Base-by-base conservation (phyloP, 148 eudicot species). In the Simmondsia chinensis region DNA sequence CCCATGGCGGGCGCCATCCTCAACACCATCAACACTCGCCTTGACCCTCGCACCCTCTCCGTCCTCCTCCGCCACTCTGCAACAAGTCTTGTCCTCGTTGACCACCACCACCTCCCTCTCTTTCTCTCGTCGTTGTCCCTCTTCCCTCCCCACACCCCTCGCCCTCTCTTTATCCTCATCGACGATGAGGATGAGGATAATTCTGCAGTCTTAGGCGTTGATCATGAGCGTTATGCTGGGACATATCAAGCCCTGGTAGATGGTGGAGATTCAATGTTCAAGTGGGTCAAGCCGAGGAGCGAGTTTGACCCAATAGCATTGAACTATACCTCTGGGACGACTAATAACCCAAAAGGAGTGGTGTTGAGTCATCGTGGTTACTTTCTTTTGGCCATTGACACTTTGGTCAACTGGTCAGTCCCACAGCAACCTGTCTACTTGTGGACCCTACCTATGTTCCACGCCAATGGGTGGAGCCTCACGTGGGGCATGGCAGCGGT, bases 1-100 rank as follows among this genome's bases (percentile, higher is more conserved):
- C 79, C 79, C 14, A 69, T 72, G 73, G 24, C 83, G 12, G 79
- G 69, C 9, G 58, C 64, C 4, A 19, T 64, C 9, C 69, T 64
- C 36, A 64, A 64, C 48, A 50, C 33, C 53, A 12, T 64, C 48
- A 64, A 64, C 43, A 64, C 57, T 36, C 63, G 69, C 17, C 69
- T 64, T n/a, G 59, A 64, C 21, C 32, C 63, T 28, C 69, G 27
- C 20, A 44, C 63, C 3, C 4, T 64, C 53, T 37, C 64, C 38
- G 34, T 51, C 23, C 58, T 57, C 53, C 64, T 64, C 58, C 48
- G 36, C 0, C 69, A 64, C 54, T 13, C 53, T 35, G 44, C 32
- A 10, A 20, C 69, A 7, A 37, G 26, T 15, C 36, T 39, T 16
- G 22, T 64, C 69, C 50, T 64, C 59, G 43, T 51, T 9, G 64